Evolutionary conservation across 805 yeast species (phyloP).

Genomic region (Nakazawaea ambrosiae): DNA sequence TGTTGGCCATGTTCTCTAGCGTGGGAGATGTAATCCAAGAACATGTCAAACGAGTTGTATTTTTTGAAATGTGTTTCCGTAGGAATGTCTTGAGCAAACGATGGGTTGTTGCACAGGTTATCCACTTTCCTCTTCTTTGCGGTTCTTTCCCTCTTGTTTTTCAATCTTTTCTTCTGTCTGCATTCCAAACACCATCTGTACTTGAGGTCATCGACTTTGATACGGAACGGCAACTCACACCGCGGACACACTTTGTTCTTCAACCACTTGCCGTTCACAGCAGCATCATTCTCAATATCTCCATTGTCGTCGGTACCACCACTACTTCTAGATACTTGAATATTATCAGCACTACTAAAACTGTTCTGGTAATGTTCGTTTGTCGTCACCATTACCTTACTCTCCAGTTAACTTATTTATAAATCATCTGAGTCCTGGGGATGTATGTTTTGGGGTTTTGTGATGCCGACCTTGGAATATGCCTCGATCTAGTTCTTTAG

Average conservation of each 20-base stretch:
- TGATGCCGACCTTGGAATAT: too few relatives aligned
- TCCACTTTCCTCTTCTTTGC: constrained; percentile 1
- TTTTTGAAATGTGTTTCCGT: constrained; percentile 8
- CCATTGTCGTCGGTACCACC: background rate
- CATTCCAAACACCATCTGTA: constrained; percentile 11
- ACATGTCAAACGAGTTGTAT: constrained; percentile 3
- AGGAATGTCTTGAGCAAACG: constrained; percentile 5
- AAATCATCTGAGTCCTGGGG: too few relatives aligned
- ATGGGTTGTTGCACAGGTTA: constrained; percentile 1
- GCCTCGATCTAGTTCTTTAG: too few relatives aligned
- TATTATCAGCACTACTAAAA: too few relatives aligned
- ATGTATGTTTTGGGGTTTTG: too few relatives aligned
- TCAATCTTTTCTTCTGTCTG: constrained; percentile 9
- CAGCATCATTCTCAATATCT: background rate
- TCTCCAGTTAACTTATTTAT: too few relatives aligned
- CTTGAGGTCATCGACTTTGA: constrained; percentile 5
- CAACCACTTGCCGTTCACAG: background rate
- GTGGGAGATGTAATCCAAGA: constrained; percentile 2
- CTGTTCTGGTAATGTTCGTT: too few relatives aligned
- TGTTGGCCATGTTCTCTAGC: constrained; percentile 1
- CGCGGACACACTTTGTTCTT: constrained; percentile 2
- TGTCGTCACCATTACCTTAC: too few relatives aligned
- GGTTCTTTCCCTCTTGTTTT: constrained; percentile 9
- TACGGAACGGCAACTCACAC: constrained; percentile 9
- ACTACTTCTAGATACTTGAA: background rate